Percentiles rank a stretch among this genome's conserved stretches.
Evolutionary conservation across 495 filamentous ascomycete genomes (phyloP).

Genomic region (Cercophora sp.): DNA sequence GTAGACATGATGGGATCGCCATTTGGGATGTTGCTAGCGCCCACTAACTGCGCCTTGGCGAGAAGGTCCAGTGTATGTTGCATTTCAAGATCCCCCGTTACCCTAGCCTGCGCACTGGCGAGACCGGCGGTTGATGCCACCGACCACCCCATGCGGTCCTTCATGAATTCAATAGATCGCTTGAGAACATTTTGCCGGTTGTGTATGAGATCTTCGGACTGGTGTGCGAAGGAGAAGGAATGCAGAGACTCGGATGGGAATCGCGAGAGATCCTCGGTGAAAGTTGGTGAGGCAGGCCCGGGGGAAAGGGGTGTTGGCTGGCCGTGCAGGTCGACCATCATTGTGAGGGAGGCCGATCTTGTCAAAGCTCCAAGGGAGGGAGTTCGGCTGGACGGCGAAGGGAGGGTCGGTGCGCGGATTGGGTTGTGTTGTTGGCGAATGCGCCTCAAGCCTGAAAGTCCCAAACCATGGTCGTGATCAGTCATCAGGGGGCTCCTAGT

Average conservation of each 20-base stretch:
- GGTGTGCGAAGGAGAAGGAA: slow-evolving; percentile 97
- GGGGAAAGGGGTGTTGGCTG: slow-evolving; percentile 45
- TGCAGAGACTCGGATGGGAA: slow-evolving; percentile 96
- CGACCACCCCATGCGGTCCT: slow-evolving; percentile 83
- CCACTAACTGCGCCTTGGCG: slow-evolving; percentile 69
- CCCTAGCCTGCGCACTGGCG: slow-evolving; percentile 74
- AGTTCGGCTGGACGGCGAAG: slow-evolving; percentile 56
- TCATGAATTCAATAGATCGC: slow-evolving; percentile 95
- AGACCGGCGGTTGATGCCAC: slow-evolving; percentile 48
- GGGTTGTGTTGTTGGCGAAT: slow-evolving; percentile 79
- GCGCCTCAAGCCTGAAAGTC: slow-evolving; percentile 76
- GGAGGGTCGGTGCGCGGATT: slow-evolving; percentile 60
- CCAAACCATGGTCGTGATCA: slow-evolving; percentile 56
- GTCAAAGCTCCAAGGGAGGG: slow-evolving; percentile 55
- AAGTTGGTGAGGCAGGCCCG: slow-evolving; percentile 64
- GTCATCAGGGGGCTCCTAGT: slow-evolving; percentile 49
- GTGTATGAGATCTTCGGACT: slow-evolving; percentile 86
- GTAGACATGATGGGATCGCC: slow-evolving; percentile 35
- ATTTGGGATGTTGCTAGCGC: slow-evolving; percentile 48
- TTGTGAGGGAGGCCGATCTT: slow-evolving; percentile 60
- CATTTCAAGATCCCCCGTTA: slow-evolving; percentile 77
- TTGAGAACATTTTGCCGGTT: slow-evolving; percentile 91
- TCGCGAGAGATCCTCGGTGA: slow-evolving; percentile 81
- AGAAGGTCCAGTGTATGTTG: slow-evolving; percentile 89
- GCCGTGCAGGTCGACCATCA: slow-evolving; percentile 41